These are phyloP conservation scores for Dictyostelium brefeldianum DNA, from an alignment of 78 protist genomes.

Conservation along the genomic window DNA sequence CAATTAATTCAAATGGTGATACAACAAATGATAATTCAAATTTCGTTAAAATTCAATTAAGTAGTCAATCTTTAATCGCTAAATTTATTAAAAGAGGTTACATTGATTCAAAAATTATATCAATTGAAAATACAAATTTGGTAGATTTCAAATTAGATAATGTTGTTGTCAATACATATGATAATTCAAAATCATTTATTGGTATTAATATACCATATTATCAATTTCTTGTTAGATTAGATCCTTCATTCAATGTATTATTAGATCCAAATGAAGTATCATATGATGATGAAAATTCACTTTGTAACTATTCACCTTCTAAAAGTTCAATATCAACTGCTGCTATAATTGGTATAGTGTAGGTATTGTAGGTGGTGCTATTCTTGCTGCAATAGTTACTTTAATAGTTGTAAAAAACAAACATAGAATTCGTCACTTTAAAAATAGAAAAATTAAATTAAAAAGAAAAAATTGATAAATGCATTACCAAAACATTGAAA, in stretches of 20 bases:
- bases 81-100: neutral
- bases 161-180: neutral
- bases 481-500: too few species aligned
- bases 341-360: neutral
- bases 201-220: neutral
- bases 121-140: neutral
- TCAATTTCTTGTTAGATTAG: neutral
- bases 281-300: neutral
- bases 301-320: slow-evolving; percentile 3
- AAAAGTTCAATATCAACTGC: too few species aligned
- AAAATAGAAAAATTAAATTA: too few species aligned
- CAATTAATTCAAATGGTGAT: neutral
- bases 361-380: neutral
- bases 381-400: neutral
- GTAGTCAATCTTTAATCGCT: neutral
- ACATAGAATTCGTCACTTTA: too few species aligned
- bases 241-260: neutral
- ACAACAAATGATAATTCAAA: neutral
- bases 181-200: slow-evolving; percentile 7
- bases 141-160: neutral
- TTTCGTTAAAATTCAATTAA: neutral
- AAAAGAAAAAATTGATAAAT: too few species aligned
- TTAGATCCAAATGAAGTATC: neutral
- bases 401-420: too few species aligned
- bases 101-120: neutral